Percentiles rank a stretch among this genome's conserved stretches.
Conservation (phyloP, 306 rosid genomes). For the Quercus agrifolia region DNA sequence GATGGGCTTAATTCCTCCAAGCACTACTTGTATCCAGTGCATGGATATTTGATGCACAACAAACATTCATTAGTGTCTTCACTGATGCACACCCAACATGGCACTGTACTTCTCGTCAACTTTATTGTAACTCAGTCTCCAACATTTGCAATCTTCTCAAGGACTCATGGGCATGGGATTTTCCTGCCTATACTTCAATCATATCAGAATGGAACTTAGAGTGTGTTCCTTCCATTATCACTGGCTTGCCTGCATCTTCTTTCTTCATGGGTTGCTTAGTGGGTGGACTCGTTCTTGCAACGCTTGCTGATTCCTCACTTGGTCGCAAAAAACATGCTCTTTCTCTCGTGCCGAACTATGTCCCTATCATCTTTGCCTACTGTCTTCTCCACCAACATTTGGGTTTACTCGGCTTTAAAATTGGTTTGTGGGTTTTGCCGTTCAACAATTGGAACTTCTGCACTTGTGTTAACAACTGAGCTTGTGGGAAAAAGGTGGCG, state of each 20-base stretch:
- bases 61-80: slow-evolving; percentile 41
- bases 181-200: slow-evolving; percentile 27
- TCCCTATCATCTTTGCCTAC: too few species aligned
- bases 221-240: slow-evolving; percentile 1
- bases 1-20: too few species aligned
- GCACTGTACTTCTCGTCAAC: slow-evolving; percentile 31
- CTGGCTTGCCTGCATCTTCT: slow-evolving; percentile 48
- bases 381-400: too few species aligned
- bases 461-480: too few species aligned
- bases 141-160: slow-evolving; percentile 28
- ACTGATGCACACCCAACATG: slow-evolving; percentile 43
- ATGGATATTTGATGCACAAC: too few species aligned
- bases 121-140: not conserved
- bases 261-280: slow-evolving; percentile 57
- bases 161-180: slow-evolving; percentile 51
- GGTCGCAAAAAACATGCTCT: slow-evolving; percentile 66
- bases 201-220: slow-evolving; percentile 34
- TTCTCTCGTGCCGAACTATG: slow-evolving; percentile 27
- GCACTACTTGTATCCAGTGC: too few species aligned
- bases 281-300: slow-evolving; percentile 45
- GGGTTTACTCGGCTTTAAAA: too few species aligned
- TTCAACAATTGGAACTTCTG: too few species aligned
- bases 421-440: too few species aligned
- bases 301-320: slow-evolving; percentile 50
- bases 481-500: too few species aligned